A percentile compares a stretch with the other conserved stretches of the same genome.
These are phyloP conservation scores for Trichosanthes truncata DNA, from an alignment of 306 rosid genomes.

Conservation along the genomic window DNA sequence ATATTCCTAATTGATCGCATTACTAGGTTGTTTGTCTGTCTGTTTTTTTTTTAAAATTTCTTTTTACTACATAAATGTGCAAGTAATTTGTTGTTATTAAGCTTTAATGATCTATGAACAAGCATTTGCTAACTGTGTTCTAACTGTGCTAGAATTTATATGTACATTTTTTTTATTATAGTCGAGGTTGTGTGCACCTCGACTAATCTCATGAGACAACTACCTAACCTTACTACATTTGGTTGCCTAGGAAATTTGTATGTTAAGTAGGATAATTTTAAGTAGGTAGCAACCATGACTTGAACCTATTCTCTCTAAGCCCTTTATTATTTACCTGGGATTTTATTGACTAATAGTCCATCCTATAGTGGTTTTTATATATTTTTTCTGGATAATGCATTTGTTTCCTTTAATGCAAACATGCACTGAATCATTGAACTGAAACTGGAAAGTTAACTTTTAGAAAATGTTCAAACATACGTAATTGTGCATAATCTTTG, in stretches of 20 bases:
- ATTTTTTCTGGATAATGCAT: not conserved
- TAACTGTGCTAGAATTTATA: not conserved
- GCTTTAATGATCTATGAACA: not conserved
- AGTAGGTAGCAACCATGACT: not conserved
- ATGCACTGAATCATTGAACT: not conserved
- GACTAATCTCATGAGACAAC: not conserved
- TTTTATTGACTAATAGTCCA: not conserved
- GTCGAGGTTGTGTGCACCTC: not conserved
- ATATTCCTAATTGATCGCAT: constrained; percentile 19
- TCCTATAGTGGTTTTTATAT: not conserved
- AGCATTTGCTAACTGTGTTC: not conserved
- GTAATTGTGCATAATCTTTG: not conserved
- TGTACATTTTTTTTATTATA: not conserved
- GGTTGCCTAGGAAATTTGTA: not conserved
- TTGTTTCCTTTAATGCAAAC: not conserved
- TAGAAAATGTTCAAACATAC: not conserved
- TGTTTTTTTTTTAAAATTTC: not conserved
- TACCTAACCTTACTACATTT: not conserved
- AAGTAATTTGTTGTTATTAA: not conserved
- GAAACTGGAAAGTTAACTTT: not conserved
- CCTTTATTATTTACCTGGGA: too few relatives aligned
- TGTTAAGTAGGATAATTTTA: too few relatives aligned
- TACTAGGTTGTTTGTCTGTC: not conserved
- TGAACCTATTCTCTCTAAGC: not conserved
- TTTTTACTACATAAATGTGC: not conserved